Percentiles rank a stretch among this genome's conserved stretches.
phyloP scores from a whole-genome alignment of 1,284 basidiomycete species.

The Phenoliferia sp. region DNA sequence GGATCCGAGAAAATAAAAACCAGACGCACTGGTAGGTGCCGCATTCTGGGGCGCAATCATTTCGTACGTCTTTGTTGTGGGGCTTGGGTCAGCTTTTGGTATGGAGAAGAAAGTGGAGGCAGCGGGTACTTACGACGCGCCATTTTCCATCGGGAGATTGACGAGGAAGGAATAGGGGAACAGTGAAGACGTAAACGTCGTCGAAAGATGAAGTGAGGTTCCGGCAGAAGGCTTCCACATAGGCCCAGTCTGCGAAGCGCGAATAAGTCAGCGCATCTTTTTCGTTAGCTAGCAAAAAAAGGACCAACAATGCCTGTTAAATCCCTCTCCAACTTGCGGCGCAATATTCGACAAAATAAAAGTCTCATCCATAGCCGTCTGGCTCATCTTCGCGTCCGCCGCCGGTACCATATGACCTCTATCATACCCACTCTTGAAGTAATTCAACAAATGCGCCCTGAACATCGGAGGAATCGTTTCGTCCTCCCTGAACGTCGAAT shows the following conservation, averaged over 20 bases:
- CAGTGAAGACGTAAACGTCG: slow-evolving; percentile 95
- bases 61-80: slow-evolving; percentile 64
- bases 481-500: slow-evolving; percentile 76
- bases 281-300: too few relatives aligned
- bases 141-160: slow-evolving; percentile 83
- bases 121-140: slow-evolving; percentile 66
- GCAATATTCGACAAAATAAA: slow-evolving; percentile 94
- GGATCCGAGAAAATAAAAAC: too few relatives aligned
- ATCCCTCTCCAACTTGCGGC: slow-evolving; percentile 94
- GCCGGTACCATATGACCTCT: slow-evolving; percentile 88
- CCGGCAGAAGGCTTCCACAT: slow-evolving; percentile 75
- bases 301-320: slow-evolving; percentile 75
- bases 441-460: slow-evolving; percentile 75
- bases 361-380: slow-evolving; percentile 95
- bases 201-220: slow-evolving; percentile 76
- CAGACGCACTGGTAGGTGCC: slow-evolving; percentile 51
- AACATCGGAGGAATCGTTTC: slow-evolving; percentile 69
- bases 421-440: slow-evolving; percentile 87
- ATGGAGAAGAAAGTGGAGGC: background rate
- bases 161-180: slow-evolving; percentile 92
- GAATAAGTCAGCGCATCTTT: too few relatives aligned
- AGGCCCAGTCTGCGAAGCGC: background rate
- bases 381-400: slow-evolving; percentile 76
- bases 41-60: slow-evolving; percentile 71
- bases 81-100: too few relatives aligned